Evolutionary conservation across 345 rosid species (phyloP).

Genomic region (Euphorbia lathyris): DNA sequence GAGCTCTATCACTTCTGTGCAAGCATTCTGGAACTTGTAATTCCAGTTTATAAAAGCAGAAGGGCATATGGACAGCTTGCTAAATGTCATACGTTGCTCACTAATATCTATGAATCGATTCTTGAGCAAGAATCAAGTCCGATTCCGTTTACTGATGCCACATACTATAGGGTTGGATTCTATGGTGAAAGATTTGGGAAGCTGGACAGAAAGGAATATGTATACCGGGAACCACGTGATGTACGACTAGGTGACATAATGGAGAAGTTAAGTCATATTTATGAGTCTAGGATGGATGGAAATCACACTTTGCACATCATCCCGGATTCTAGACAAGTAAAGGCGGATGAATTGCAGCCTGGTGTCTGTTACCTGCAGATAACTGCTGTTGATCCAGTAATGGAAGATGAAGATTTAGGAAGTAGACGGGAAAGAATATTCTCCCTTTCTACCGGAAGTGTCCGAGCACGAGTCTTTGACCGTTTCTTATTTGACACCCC

Average conservation of each 20-base stretch:
- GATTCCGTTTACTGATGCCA: conserved; percentile 94
- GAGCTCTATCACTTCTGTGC: conserved; percentile 98
- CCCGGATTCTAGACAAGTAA: conserved; percentile 94
- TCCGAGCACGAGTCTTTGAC: conserved; percentile 91
- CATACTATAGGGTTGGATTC: conserved; percentile 97
- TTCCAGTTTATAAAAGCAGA: conserved; percentile 96
- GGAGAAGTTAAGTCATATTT: conserved; percentile 97
- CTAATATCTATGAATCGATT: conserved; percentile 82
- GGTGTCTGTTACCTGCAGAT: conserved; percentile 95
- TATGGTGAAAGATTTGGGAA: conserved; percentile 91
- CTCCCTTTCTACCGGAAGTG: conserved; percentile 92
- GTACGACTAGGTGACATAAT: conserved; percentile 97
- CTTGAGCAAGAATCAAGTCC: conserved; percentile 96
- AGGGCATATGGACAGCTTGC: conserved; percentile 96
- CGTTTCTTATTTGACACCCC: conserved; percentile 99
- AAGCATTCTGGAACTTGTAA: conserved; percentile 91
- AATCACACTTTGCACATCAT: conserved; percentile 81
- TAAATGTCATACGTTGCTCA: conserved; percentile 85
- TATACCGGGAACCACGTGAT: conserved; percentile 95
- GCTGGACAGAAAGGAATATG: conserved; percentile 78
- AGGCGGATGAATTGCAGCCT: conserved; percentile 93
- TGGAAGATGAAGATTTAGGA: conserved; percentile 99
- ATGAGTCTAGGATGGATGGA: conserved; percentile 90
- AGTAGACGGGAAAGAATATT: conserved; percentile 95
- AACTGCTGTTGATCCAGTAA: conserved; percentile 94